These are phyloP conservation scores for Saccharomycopsis olivae DNA, from an alignment of 805 yeast species.

Conservation along the genomic window DNA sequence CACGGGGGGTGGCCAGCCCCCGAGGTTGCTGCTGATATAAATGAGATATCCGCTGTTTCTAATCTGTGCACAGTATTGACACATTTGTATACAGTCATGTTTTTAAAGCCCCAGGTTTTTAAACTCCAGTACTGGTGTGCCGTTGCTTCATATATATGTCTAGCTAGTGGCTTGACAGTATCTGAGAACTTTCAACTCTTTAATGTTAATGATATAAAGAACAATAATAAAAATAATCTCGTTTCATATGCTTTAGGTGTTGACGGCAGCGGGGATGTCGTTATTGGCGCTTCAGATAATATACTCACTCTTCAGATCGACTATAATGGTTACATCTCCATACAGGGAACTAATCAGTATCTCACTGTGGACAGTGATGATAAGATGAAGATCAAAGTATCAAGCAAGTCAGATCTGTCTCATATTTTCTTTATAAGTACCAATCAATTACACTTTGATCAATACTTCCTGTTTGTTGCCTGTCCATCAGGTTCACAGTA, in stretches of 20 bases:
- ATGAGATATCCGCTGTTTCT: no score
- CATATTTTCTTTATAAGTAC: conserved; percentile 15
- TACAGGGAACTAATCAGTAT: conserved; percentile 3
- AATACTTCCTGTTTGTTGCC: conserved; percentile 12
- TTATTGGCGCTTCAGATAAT: neutral
- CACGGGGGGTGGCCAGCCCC: no score
- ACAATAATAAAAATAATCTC: conserved; percentile 1
- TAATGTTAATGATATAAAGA: conserved; percentile 16
- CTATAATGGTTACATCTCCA: conserved; percentile 10
- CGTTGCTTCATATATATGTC: no score
- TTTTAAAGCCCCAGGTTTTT: no score
- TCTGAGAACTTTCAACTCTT: conserved; percentile 22
- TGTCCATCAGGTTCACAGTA: conserved; percentile 9
- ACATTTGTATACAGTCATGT: no score
- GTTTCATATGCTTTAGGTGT: conserved; percentile 4
- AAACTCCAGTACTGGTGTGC: no score
- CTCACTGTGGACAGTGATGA: conserved; percentile 7
- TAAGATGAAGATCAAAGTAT: conserved; percentile 2
- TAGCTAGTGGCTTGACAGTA: conserved; percentile 7
- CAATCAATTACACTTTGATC: conserved; percentile 12
- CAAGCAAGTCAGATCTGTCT: conserved; percentile 2
- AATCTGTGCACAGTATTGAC: no score
- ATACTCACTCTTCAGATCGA: conserved; percentile 12
- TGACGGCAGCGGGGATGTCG: conserved; percentile 3
- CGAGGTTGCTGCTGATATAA: no score